Evolutionary conservation across 2,329 filamentous ascomycete species (phyloP), one percentile per base, ranked within the genome.

Genomic region (Colletotrichum sp.): DNA sequence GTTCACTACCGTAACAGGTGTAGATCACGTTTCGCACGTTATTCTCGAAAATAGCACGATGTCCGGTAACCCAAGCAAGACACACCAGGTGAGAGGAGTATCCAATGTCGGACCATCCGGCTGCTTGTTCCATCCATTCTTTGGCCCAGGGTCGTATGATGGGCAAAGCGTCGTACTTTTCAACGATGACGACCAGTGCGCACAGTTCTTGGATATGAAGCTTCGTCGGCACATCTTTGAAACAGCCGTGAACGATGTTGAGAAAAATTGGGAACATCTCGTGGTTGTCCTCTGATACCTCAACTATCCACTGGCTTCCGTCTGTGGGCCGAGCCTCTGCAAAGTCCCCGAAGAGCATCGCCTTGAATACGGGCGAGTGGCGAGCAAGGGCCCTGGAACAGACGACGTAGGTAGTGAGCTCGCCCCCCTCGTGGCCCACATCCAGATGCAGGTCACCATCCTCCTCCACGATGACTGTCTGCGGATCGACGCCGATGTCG

Each of bases 271-370:
- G 8, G 8, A 62, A n/a, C 2, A 1, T 8, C 2, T 22, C 4
- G 4, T n/a, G 52, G 49, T 57, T 32, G 3, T 73, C 65, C 7
- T n/a, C 71, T 5, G 65, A 66, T 3, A 73, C 36, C 4, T 55
- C 19, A 3, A 73, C 19, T 11, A 27, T 11, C 64, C 70, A 72
- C 15, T 68, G 34, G 13, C 7, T 25, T 2, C 52, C 75, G 8
- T 63, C 63, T 3, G 34, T 19, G 4, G 70, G 72, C 30, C 73
- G 78, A 39, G 79, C 77, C 63, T 83, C 80, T 12, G 69, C 61
- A 32, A 82, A 82, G 6, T 75, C 66, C 8, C 80, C 80, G 57
- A 78, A 80, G 0, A 83, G 77, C 82, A 83, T 82, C 2, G 71
- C 69, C 25, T 80, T 81, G 69, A 82, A 81, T 6, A 83, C 80